Conservation (phyloP, 1,284 basidiomycete species). For the Omphalotus olearius region DNA sequence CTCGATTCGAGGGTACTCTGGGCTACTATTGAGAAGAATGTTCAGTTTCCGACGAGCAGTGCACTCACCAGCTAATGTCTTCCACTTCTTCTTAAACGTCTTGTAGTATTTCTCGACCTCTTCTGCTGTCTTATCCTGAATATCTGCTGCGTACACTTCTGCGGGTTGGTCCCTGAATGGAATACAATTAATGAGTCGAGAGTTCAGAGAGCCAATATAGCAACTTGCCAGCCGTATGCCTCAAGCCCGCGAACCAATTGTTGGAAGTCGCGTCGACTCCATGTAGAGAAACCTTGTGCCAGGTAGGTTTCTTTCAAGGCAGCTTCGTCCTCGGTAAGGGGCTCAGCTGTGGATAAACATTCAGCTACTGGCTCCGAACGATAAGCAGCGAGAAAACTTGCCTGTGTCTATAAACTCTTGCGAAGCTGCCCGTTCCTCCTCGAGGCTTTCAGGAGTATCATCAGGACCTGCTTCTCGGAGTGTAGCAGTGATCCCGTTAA, state of each 20-base stretch:
- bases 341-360: conserved; percentile 57
- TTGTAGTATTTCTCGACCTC: conserved; percentile 82
- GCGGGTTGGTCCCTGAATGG: conserved; percentile 61
- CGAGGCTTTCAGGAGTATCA: conserved; percentile 82
- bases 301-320: conserved; percentile 77
- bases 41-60: too few species aligned
- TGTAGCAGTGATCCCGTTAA: conserved; percentile 75
- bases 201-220: conserved; percentile 1
- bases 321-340: conserved; percentile 83
- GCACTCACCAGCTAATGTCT: conserved; percentile 73
- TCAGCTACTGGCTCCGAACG: background rate
- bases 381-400: conserved; percentile 24
- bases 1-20: conserved; percentile 81
- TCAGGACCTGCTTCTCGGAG: conserved; percentile 68
- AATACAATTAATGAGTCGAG: conserved; percentile 3
- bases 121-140: conserved; percentile 81
- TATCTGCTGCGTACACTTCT: conserved; percentile 79
- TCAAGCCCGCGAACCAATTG: conserved; percentile 84
- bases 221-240: conserved; percentile 75
- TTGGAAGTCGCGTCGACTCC: conserved; percentile 93
- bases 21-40: too few species aligned
- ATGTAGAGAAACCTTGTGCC: conserved; percentile 82
- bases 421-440: conserved; percentile 75
- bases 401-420: conserved; percentile 88
- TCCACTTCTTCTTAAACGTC: conserved; percentile 90